A percentile compares a stretch with the other conserved stretches of the same genome.
phyloP scores from a whole-genome alignment of 1,139 yeast genomes.

The Geotrichum bryndzae region DNA sequence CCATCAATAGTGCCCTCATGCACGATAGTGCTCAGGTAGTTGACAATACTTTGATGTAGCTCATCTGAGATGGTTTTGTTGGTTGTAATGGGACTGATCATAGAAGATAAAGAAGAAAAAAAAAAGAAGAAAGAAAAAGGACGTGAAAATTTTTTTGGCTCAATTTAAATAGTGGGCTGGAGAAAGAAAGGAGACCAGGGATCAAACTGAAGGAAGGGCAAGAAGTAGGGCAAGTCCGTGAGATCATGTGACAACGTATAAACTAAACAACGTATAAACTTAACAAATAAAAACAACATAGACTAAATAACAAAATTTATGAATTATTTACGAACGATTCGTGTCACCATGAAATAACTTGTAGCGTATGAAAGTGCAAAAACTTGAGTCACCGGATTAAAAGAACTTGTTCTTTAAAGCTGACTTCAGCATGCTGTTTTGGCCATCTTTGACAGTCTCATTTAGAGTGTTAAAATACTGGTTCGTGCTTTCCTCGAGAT shows the following conservation, averaged over 20 bases:
- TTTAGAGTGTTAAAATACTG: conserved; percentile 30
- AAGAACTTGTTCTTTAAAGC: conserved; percentile 31
- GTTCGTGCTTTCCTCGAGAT: conserved; percentile 32
- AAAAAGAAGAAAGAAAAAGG: neutral
- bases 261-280: neutral
- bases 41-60: conserved; percentile 68
- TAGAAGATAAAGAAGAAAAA: neutral
- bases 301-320: neutral
- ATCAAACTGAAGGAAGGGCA: neutral
- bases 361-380: neutral
- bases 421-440: conserved; percentile 28
- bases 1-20: conserved; percentile 59
- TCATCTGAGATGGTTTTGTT: conserved; percentile 41
- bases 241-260: neutral
- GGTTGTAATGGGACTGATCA: conserved; percentile 25
- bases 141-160: neutral
- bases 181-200: neutral
- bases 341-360: neutral
- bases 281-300: too few species aligned
- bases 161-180: neutral
- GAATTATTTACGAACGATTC: too few species aligned
- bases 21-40: conserved; percentile 59
- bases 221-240: neutral
- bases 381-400: neutral
- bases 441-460: conserved; percentile 28